Base-by-base conservation (phyloP, 768 basidiomycete species). In the Tricholoma bakamatsutake region DNA sequence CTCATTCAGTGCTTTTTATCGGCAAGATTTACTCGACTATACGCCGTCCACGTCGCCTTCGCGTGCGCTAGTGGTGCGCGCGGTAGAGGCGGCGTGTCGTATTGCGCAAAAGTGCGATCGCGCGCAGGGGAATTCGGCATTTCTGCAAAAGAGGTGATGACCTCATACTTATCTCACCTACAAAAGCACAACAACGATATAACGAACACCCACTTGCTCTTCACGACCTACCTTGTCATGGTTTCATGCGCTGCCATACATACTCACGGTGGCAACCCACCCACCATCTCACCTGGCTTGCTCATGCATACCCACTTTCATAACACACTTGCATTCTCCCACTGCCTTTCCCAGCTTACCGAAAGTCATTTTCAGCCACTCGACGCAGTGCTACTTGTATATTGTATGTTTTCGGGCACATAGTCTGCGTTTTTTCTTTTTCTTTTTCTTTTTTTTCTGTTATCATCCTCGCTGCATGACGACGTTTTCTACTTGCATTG, bases 71-170 rank as follows among this genome's bases (percentile, higher is more conserved):
- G 80, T 85, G 6, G 80, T 82, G 65, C 75, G 76, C 5, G 85
- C 85, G 13, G 70, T 82, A 39, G 80, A 84, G 55, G 77, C 74
- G 47, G 81, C 84, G 24, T 61, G 69, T 35, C 72, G 80, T n/a
- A 82, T 87, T 50, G 85, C 85, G 39, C 66, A 73, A 64, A 77
- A 78, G 58, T 86, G 85, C 57, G 80, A 87, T 61, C 73, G 72
- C 17, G 83, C 82, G 13, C 85, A 87, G 65, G 75, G 69, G 48
- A 83, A 84, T 59, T 66, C 70, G 11, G 69, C 71, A 8, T 73
- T 53, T 43, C 21, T 53, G 39, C 52, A 43, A 13, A 42, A 43
- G 51, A 28, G 50, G 21, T 52, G 37, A 52, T 74, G 5, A 2
- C 34, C 21, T 45, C 6, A n/a, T 45, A 1, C 4, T 24, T 45